Evolutionary conservation across 2,329 filamentous ascomycete genomes (phyloP).

Genomic region (Truncatella angustata): DNA sequence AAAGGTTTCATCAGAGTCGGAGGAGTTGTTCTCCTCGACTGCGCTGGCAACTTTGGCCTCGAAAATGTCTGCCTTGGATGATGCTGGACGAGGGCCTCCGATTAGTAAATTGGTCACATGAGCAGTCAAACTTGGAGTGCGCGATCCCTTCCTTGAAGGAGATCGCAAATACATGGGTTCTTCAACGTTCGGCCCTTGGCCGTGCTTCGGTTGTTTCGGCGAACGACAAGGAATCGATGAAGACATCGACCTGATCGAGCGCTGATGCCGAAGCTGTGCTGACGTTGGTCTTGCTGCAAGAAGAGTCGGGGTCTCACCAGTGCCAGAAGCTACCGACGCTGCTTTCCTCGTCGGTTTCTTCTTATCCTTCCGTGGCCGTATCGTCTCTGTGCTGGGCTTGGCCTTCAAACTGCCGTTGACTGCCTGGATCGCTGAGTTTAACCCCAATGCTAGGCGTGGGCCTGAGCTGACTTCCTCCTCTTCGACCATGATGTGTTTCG

Average conservation of each 20-base stretch:
- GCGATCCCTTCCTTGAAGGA: slow-evolving; percentile 16
- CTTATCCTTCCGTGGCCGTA: slow-evolving; percentile 90
- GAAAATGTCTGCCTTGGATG: slow-evolving; percentile 96
- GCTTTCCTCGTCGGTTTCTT: slow-evolving; percentile 77
- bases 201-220: slow-evolving; percentile 29
- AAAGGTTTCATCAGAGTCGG: slow-evolving; percentile 97
- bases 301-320: slow-evolving; percentile 57
- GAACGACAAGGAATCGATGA: slow-evolving; percentile 30
- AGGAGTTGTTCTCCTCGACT: slow-evolving; percentile 93
- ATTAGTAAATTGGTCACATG: slow-evolving; percentile 45
- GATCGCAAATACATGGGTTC: slow-evolving; percentile 21
- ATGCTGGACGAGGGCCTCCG: slow-evolving; percentile 54
- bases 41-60: slow-evolving; percentile 95
- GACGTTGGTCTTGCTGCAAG: slow-evolving; percentile 21
- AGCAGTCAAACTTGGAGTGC: slow-evolving; percentile 32
- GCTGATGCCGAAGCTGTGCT: slow-evolving; percentile 40
- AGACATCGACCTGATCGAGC: slow-evolving; percentile 34
- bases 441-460: slow-evolving; percentile 74
- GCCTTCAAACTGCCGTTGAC: slow-evolving; percentile 72
- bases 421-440: slow-evolving; percentile 62
- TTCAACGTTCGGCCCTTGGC: slow-evolving; percentile 33
- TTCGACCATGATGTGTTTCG: slow-evolving; percentile 93
- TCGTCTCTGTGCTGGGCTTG: slow-evolving; percentile 93
- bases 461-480: slow-evolving; percentile 94
- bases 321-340: slow-evolving; percentile 66